phyloP scores from a whole-genome alignment of 1,284 basidiomycete genomes.

The Cystobasidium sp. region DNA sequence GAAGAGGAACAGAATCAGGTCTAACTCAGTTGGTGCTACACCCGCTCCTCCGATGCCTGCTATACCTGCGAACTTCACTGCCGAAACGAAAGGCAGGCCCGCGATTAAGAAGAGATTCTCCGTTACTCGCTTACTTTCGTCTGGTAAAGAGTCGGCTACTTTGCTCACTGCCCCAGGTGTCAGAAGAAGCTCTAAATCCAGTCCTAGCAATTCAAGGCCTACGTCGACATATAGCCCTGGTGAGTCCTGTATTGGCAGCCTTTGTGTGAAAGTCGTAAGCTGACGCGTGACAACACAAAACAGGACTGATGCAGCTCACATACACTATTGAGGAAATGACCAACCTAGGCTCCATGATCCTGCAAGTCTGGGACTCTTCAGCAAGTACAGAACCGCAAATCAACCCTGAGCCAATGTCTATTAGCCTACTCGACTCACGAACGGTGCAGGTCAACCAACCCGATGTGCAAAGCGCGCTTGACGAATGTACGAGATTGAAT shows the following conservation, averaged over 20 bases:
- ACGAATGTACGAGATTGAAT: conserved; percentile 5
- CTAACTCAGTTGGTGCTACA: conserved; percentile 24
- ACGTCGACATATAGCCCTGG: conserved; percentile 11
- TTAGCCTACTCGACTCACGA: background rate
- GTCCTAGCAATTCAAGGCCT: conserved; percentile 22
- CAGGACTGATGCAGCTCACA: conserved; percentile 29
- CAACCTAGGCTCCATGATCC: conserved; percentile 50
- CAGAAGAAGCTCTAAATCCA: conserved; percentile 11
- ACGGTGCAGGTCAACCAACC: conserved; percentile 22
- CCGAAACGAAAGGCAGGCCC: conserved; percentile 3
- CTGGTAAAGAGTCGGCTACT: conserved; percentile 1
- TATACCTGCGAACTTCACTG: background rate
- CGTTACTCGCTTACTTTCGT: conserved; percentile 26
- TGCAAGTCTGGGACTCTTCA: conserved; percentile 40
- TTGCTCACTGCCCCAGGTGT: background rate
- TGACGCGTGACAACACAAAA: background rate
- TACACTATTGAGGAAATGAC: conserved; percentile 49
- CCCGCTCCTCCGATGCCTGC: conserved; percentile 9
- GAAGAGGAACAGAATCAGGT: background rate
- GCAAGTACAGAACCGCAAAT: background rate
- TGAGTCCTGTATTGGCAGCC: background rate
- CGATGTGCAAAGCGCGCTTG: background rate
- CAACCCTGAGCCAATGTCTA: conserved; percentile 22
- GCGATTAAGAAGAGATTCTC: conserved; percentile 39
- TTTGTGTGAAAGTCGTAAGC: background rate